These are phyloP conservation scores for Kondoa subrosea DNA, from an alignment of 768 basidiomycete genomes.

Conservation along the genomic window DNA sequence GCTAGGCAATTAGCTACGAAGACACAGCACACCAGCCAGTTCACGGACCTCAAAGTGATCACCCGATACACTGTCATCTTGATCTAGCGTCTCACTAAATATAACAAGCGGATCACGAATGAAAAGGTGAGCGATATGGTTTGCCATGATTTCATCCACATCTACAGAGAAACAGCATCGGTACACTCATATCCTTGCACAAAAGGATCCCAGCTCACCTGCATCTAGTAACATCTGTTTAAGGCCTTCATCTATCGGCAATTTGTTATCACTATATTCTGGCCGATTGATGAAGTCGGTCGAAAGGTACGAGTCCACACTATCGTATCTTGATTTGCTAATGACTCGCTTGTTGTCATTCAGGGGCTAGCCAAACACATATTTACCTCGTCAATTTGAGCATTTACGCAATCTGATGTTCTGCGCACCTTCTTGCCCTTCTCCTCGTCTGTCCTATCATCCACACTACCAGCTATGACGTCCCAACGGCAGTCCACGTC, in stretches of 20 bases:
- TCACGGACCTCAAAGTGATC: slow-evolving; percentile 81
- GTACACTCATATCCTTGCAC: background rate
- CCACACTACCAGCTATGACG: slow-evolving; percentile 94
- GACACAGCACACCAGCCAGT: background rate
- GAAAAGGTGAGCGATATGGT: slow-evolving; percentile 85
- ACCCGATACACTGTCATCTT: slow-evolving; percentile 68
- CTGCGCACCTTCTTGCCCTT: slow-evolving; percentile 59
- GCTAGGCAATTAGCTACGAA: background rate
- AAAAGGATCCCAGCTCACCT: no score
- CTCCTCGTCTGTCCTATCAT: slow-evolving; percentile 90
- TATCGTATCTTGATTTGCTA: slow-evolving; percentile 94
- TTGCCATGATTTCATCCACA: slow-evolving; percentile 73
- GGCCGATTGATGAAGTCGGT: slow-evolving; percentile 69
- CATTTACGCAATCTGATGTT: background rate
- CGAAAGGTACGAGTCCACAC: slow-evolving; percentile 84
- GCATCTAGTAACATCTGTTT: slow-evolving; percentile 55
- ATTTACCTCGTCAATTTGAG: background rate
- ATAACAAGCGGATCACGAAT: slow-evolving; percentile 93
- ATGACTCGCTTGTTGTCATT: slow-evolving; percentile 57
- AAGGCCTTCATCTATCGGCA: slow-evolving; percentile 61
- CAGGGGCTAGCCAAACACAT: slow-evolving; percentile 44
- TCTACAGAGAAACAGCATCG: slow-evolving; percentile 34
- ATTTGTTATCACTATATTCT: slow-evolving; percentile 76
- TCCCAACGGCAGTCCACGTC: slow-evolving; percentile 99
- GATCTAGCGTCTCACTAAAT: slow-evolving; percentile 82